Percentiles rank a stretch among this genome's conserved stretches.
These are phyloP conservation scores for Nectriaceae sp. DNA, from an alignment of 2,329 filamentous ascomycete species.

Conservation along the genomic window DNA sequence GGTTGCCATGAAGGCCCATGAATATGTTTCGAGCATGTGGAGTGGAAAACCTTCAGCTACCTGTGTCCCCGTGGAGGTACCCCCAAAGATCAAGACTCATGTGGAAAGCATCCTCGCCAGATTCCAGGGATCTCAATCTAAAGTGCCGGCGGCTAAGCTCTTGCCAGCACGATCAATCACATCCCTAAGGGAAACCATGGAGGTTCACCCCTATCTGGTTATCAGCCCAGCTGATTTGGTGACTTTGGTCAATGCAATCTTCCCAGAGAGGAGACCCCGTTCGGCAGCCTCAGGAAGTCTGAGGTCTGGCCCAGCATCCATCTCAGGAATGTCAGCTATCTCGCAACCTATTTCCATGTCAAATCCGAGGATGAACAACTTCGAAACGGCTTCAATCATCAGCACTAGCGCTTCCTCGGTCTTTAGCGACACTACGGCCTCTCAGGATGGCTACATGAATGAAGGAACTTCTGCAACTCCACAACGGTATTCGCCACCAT, in stretches of 20 bases:
- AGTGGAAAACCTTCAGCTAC: conserved; percentile 64
- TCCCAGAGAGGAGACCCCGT: conserved; percentile 70
- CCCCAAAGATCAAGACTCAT: conserved; percentile 64
- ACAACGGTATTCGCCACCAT: conserved; percentile 56
- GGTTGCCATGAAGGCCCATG: conserved; percentile 78
- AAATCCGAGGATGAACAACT: conserved; percentile 54
- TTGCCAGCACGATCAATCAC: conserved; percentile 72
- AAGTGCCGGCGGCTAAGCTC: conserved; percentile 57
- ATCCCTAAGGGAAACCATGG: conserved; percentile 72
- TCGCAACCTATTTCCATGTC: conserved; percentile 69
- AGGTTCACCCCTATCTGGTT: conserved; percentile 79
- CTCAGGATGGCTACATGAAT: conserved; percentile 64
- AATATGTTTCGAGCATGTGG: conserved; percentile 78
- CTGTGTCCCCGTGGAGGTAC: conserved; percentile 46
- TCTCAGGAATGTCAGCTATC: conserved; percentile 66
- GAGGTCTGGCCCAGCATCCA: conserved; percentile 67
- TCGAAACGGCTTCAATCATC: conserved; percentile 69
- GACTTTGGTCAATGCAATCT: conserved; percentile 80
- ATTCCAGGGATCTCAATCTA: conserved; percentile 57
- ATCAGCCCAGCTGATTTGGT: conserved; percentile 78
- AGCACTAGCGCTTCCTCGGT: conserved; percentile 74
- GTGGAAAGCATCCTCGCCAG: conserved; percentile 71
- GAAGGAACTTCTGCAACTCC: conserved; percentile 51
- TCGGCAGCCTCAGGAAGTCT: conserved; percentile 64
- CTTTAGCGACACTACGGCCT: conserved; percentile 67